These are phyloP conservation scores for Apocynum venetum DNA, from an alignment of 257 asterid species.

Conservation along the genomic window DNA sequence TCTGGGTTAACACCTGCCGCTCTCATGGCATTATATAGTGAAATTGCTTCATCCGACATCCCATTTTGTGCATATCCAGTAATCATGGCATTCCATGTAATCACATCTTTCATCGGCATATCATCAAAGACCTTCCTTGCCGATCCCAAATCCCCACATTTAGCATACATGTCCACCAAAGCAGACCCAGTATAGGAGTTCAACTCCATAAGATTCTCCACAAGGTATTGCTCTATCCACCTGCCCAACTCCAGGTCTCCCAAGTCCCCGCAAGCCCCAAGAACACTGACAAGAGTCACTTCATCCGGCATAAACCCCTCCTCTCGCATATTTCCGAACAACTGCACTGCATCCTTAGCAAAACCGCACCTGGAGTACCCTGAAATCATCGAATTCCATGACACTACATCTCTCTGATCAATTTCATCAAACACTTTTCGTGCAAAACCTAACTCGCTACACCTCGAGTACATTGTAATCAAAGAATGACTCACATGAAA, in stretches of 20 bases:
- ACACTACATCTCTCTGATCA: conserved; percentile 58
- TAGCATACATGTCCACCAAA: conserved; percentile 74
- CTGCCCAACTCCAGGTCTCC: conserved; percentile 67
- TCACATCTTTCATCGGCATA: conserved; percentile 46
- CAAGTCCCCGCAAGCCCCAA: conserved; percentile 76
- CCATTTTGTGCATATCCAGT: conserved; percentile 91
- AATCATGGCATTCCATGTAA: conserved; percentile 89
- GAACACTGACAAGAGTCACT: conserved; percentile 75
- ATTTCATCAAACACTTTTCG: conserved; percentile 77
- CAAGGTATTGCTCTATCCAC: conserved; percentile 45
- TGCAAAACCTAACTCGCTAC: conserved; percentile 47
- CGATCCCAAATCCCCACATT: conserved; percentile 72
- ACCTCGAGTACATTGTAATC: conserved; percentile 70
- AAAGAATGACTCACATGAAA: conserved; percentile 70
- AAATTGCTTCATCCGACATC: conserved; percentile 59
- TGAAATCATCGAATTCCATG: conserved; percentile 84
- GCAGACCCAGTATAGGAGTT: conserved; percentile 77
- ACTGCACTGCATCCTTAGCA: conserved; percentile 61
- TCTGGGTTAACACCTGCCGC: conserved; percentile 58
- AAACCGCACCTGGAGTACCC: conserved; percentile 66
- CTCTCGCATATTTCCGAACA: conserved; percentile 61
- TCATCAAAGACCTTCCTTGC: conserved; percentile 57
- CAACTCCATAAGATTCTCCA: conserved; percentile 39
- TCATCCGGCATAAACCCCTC: conserved; percentile 68
- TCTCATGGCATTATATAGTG: conserved; percentile 60